A percentile compares a stretch with the other conserved stretches of the same genome.
These are phyloP conservation scores for Sarcodon aspratus DNA, from an alignment of 768 basidiomycete genomes.

Conservation along the genomic window DNA sequence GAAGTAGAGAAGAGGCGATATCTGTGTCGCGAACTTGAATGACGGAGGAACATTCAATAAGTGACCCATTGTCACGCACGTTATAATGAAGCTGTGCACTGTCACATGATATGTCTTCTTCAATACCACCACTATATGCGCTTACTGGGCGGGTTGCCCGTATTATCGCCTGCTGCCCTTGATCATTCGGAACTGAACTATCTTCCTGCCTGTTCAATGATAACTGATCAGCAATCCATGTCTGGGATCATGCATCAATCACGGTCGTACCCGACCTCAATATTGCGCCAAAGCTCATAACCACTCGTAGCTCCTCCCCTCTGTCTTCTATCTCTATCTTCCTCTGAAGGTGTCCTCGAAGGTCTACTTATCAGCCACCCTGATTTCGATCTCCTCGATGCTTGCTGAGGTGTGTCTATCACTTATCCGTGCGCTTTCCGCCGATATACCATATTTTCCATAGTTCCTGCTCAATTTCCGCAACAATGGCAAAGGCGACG, in stretches of 20 bases:
- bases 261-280: not conserved
- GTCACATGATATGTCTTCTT: not conserved
- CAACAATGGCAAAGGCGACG: no score
- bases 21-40: not conserved
- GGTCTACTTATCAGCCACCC: not conserved
- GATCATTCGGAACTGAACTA: not conserved
- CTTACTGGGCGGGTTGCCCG: not conserved
- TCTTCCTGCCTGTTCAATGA: not conserved
- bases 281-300: not conserved
- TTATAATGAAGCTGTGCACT: not conserved
- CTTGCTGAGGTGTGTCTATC: not conserved
- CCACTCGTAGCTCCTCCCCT: not conserved
- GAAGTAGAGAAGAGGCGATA: constrained; percentile 12
- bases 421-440: not conserved
- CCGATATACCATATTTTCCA: not conserved
- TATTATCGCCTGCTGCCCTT: not conserved
- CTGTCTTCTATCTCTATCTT: not conserved
- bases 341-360: not conserved
- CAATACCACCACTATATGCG: not conserved
- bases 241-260: not conserved
- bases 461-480: no score
- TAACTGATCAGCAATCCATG: not conserved
- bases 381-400: not conserved
- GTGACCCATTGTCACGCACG: constrained; percentile 1
- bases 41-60: constrained; percentile 1